Percentiles rank a stretch among this genome's conserved stretches.
Conservation (phyloP, 2,329 filamentous ascomycete species). For the Pyrenochaeta sp. region DNA sequence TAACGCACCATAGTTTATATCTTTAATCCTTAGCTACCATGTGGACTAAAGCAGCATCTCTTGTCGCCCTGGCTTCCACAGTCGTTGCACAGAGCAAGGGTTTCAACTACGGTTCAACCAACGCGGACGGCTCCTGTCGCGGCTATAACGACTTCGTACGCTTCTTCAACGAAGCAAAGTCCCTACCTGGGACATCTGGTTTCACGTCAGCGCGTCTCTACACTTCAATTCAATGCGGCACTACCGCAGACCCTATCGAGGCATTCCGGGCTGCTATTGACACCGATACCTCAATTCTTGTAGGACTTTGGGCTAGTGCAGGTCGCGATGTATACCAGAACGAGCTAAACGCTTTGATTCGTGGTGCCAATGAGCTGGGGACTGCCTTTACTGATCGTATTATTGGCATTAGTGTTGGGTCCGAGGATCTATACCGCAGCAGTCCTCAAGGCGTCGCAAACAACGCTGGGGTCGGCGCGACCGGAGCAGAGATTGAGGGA, state of each 20-base stretch:
- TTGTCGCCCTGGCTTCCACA: constrained; percentile 28
- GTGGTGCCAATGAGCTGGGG: constrained; percentile 74
- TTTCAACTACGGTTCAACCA: constrained; percentile 76
- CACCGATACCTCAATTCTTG: constrained; percentile 77
- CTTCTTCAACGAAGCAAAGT: constrained; percentile 72
- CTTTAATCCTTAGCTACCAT: constrained; percentile 14
- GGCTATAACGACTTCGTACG: constrained; percentile 71
- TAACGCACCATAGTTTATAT: constrained; percentile 9
- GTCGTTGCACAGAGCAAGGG: constrained; percentile 55
- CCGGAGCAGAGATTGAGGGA: constrained; percentile 67
- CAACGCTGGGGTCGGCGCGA: constrained; percentile 67
- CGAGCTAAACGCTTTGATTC: constrained; percentile 75
- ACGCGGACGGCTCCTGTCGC: constrained; percentile 67
- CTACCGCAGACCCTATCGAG: constrained; percentile 57
- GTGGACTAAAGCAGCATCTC: constrained; percentile 19
- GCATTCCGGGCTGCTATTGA: constrained; percentile 75
- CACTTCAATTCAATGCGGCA: constrained; percentile 75
- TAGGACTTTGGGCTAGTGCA: constrained; percentile 83
- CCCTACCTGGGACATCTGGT: constrained; percentile 68
- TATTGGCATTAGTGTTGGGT: constrained; percentile 83
- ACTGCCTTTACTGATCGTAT: constrained; percentile 69
- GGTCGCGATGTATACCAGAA: constrained; percentile 70
- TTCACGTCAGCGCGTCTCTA: constrained; percentile 76
- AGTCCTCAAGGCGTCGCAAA: constrained; percentile 71
- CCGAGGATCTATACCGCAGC: constrained; percentile 71